A percentile compares a stretch with the other conserved stretches of the same genome.
Evolutionary conservation across 805 yeast species (phyloP).

Genomic region (Candida fluviatilis): DNA sequence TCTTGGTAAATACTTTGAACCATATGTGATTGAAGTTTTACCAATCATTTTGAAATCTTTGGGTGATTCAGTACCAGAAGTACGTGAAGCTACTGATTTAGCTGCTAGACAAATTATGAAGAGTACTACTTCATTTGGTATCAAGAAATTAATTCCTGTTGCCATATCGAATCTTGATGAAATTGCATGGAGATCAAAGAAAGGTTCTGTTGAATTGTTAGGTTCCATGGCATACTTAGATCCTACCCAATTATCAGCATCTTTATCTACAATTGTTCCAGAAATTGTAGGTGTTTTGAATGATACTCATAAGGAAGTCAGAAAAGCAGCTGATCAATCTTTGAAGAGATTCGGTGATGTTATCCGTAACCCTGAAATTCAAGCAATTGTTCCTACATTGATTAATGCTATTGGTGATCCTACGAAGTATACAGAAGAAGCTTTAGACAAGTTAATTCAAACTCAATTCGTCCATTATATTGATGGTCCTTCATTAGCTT

Average conservation of each 20-base stretch:
- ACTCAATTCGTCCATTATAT: constrained; percentile 97
- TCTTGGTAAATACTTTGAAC: constrained; percentile 80
- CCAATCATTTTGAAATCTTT: constrained; percentile 76
- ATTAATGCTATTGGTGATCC: constrained; percentile 96
- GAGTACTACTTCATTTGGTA: constrained; percentile 87
- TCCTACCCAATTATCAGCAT: constrained; percentile 87
- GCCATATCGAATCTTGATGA: constrained; percentile 84
- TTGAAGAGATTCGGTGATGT: constrained; percentile 94
- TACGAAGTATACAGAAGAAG: constrained; percentile 80
- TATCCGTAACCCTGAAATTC: constrained; percentile 95
- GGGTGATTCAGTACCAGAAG: constrained; percentile 84
- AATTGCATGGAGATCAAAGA: constrained; percentile 92
- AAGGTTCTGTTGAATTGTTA: constrained; percentile 91
- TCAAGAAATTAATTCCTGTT: constrained; percentile 84
- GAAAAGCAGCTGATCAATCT: constrained; percentile 90
- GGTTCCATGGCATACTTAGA: constrained; percentile 98
- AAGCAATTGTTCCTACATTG: constrained; percentile 79
- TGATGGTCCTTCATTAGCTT: constrained; percentile 95
- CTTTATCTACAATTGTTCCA: constrained; percentile 87
- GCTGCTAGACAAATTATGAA: constrained; percentile 90
- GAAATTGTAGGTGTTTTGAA: constrained; percentile 92
- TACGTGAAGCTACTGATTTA: constrained; percentile 80
- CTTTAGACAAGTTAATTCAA: constrained; percentile 77
- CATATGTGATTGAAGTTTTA: constrained; percentile 84
- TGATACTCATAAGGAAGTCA: constrained; percentile 94